A percentile compares a stretch with the other conserved stretches of the same genome.
Evolutionary conservation across 2,329 filamentous ascomycete species (phyloP).

Genomic region (Rutstroemia sydowiana): DNA sequence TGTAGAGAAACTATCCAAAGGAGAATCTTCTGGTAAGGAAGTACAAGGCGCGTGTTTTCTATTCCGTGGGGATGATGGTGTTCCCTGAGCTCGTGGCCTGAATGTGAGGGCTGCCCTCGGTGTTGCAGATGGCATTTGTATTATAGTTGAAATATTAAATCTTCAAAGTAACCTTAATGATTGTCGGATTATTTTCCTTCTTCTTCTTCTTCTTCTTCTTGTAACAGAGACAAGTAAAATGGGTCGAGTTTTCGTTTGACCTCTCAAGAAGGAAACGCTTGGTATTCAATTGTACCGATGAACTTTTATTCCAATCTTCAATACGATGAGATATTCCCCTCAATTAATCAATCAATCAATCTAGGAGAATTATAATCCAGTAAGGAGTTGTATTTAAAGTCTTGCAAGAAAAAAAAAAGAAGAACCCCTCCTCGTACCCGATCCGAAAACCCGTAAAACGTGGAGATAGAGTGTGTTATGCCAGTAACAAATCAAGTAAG

Average conservation of each 20-base stretch:
- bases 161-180: neutral
- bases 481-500: neutral
- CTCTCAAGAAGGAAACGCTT: too few relatives aligned
- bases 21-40: slow-evolving; percentile 21
- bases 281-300: too few relatives aligned
- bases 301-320: too few relatives aligned
- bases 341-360: too few relatives aligned
- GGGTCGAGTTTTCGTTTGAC: too few relatives aligned
- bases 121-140: slow-evolving; percentile 26
- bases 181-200: neutral
- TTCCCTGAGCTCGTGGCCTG: slow-evolving; percentile 20
- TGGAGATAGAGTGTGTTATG: neutral
- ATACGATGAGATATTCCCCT: too few relatives aligned
- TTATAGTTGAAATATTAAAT: neutral
- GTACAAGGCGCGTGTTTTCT: slow-evolving; percentile 26
- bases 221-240: too few relatives aligned
- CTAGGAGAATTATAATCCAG: neutral
- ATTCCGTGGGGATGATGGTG: slow-evolving; percentile 16
- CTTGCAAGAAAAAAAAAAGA: neutral
- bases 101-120: slow-evolving; percentile 23
- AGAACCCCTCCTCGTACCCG: neutral
- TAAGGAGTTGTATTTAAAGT: neutral
- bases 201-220: too few relatives aligned
- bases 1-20: slow-evolving; percentile 12
- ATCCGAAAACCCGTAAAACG: neutral